Conservation (phyloP, 805 yeast species). For the Yueomyces sinensis region DNA sequence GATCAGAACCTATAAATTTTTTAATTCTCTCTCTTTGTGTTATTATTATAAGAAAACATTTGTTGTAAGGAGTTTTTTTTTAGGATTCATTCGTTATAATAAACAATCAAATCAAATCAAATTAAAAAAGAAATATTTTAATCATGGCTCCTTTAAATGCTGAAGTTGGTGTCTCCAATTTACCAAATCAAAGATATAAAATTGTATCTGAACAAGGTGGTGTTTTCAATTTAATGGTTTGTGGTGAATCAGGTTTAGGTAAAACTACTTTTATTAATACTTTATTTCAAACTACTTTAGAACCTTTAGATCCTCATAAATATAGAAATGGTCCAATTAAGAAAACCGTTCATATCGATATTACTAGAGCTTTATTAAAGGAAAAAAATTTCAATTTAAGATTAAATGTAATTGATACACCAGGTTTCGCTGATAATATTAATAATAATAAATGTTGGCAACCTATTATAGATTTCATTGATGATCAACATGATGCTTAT, state of each 20-base stretch:
- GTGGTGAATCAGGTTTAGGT: slow-evolving; percentile 88
- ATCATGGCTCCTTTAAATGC: slow-evolving; percentile 3
- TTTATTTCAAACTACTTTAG: slow-evolving; percentile 60
- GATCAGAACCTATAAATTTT: too few relatives aligned
- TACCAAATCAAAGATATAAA: slow-evolving; percentile 69
- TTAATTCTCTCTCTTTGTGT: too few relatives aligned
- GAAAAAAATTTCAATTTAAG: slow-evolving; percentile 72
- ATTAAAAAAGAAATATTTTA: too few relatives aligned
- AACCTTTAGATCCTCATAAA: slow-evolving; percentile 33
- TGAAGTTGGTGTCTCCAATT: slow-evolving; percentile 56
- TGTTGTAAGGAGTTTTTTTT: too few relatives aligned
- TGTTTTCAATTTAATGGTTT: slow-evolving; percentile 67
- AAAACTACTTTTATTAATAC: slow-evolving; percentile 87
- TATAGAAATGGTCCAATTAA: slow-evolving; percentile 37
- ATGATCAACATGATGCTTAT: slow-evolving; percentile 77
- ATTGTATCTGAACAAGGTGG: slow-evolving; percentile 66
- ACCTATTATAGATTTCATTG: slow-evolving; percentile 76
- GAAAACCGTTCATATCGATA: slow-evolving; percentile 66
- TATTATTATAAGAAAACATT: too few relatives aligned
- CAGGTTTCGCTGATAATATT: slow-evolving; percentile 87
- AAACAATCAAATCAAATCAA: background rate
- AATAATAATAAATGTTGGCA: slow-evolving; percentile 80
- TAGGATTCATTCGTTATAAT: background rate
- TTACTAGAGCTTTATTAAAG: slow-evolving; percentile 66
- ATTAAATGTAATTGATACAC: slow-evolving; percentile 79